A percentile compares a stretch with the other conserved stretches of the same genome.
These are phyloP conservation scores for Hypoxylon sp. DNA, from an alignment of 2,329 filamentous ascomycete species.

Conservation along the genomic window DNA sequence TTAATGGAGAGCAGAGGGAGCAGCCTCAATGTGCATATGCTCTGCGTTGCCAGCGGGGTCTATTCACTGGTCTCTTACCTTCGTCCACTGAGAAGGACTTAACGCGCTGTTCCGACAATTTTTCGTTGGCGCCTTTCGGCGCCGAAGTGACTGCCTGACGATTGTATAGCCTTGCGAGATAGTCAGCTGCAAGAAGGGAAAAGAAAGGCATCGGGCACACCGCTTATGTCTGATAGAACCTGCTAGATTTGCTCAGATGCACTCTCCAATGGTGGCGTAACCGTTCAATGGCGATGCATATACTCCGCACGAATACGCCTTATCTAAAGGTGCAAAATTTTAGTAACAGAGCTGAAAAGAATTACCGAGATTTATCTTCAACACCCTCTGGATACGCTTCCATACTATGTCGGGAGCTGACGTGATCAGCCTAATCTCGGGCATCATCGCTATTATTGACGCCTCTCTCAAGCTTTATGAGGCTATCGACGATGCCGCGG, in stretches of 20 bases:
- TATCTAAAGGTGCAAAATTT: background rate
- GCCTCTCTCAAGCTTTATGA: slow-evolving; percentile 48
- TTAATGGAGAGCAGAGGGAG: no score
- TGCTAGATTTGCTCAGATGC: background rate
- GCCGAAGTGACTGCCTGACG: background rate
- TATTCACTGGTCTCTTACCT: background rate
- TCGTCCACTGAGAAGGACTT: background rate
- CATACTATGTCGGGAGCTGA: slow-evolving; percentile 9
- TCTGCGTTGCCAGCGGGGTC: no score
- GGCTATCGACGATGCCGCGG: slow-evolving; percentile 43
- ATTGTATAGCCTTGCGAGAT: background rate
- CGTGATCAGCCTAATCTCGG: slow-evolving; percentile 49
- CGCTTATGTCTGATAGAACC: background rate
- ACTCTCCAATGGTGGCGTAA: background rate
- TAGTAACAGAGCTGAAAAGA: background rate
- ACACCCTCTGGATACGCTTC: background rate
- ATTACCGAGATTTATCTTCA: background rate
- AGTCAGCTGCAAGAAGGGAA: no score
- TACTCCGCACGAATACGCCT: background rate
- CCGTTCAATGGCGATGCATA: no score
- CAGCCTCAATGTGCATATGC: background rate
- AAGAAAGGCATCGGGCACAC: no score
- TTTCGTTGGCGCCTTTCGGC: background rate
- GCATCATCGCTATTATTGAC: slow-evolving; percentile 51
- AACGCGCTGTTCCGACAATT: background rate